A percentile compares a stretch with the other conserved stretches of the same genome.
Conservation (phyloP, 805 yeast species). For the Cyberlindnera maclurae region DNA sequence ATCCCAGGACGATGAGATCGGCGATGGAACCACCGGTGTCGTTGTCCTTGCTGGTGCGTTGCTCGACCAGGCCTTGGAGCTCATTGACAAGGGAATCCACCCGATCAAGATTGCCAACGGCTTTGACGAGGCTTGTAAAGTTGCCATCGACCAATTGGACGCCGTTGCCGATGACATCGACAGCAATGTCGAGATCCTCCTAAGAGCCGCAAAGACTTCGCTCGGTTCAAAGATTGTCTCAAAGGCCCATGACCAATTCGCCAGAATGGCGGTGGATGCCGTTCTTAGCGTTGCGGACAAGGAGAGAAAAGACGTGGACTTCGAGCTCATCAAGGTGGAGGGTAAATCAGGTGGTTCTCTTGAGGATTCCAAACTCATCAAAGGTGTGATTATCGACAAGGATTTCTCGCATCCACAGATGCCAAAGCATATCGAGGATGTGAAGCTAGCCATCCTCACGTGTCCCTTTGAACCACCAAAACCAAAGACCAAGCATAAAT, state of each 20-base stretch:
- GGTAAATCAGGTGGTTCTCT: constrained; percentile 94
- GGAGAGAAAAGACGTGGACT: constrained; percentile 91
- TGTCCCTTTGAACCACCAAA: constrained; percentile 99
- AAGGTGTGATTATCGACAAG: constrained; percentile 91
- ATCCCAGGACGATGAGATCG: constrained; percentile 97
- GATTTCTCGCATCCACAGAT: constrained; percentile 98
- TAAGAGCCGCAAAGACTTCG: constrained; percentile 91
- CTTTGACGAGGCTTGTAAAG: constrained; percentile 91
- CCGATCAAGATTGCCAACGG: constrained; percentile 97
- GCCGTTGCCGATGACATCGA: constrained; percentile 60
- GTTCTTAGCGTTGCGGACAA: constrained; percentile 88
- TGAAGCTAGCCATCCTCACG: constrained; percentile 88
- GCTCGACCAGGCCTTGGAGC: constrained; percentile 87
- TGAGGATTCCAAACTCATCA: constrained; percentile 75
- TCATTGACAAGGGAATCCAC: constrained; percentile 94
- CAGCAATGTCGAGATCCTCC: constrained; percentile 41
- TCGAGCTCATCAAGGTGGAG: constrained; percentile 91
- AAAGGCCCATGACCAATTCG: constrained; percentile 88
- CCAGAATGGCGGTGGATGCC: constrained; percentile 95
- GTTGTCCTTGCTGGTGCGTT: constrained; percentile 94
- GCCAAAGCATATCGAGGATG: constrained; percentile 77
- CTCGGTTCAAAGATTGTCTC: constrained; percentile 94
- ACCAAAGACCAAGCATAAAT: constrained; percentile 97
- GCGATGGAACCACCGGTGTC: constrained; percentile 99
- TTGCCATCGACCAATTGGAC: constrained; percentile 77